Conservation (phyloP, 805 yeast species). For the Nakazawaea ambrosiae region DNA sequence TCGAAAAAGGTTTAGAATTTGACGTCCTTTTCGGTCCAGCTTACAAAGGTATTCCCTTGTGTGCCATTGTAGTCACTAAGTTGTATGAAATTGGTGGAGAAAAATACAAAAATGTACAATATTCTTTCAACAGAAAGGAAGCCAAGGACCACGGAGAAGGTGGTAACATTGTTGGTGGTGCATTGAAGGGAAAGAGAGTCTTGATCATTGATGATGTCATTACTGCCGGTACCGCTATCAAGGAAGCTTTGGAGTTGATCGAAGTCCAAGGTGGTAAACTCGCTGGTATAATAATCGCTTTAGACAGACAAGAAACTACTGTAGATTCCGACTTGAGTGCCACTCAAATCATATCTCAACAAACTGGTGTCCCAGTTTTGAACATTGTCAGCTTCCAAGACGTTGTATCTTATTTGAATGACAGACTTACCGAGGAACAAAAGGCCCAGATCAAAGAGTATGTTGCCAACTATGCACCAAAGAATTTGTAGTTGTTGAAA, state of each 20-base stretch:
- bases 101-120: constrained; percentile 65
- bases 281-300: constrained; percentile 81
- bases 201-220: constrained; percentile 94
- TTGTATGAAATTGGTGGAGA: constrained; percentile 85
- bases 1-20: constrained; percentile 73
- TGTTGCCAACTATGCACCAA: constrained; percentile 42
- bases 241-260: constrained; percentile 85
- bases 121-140: constrained; percentile 95
- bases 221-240: constrained; percentile 98
- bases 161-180: constrained; percentile 85
- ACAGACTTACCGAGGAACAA: constrained; percentile 51
- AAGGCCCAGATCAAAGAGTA: constrained; percentile 52
- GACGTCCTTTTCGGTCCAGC: constrained; percentile 97
- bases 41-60: constrained; percentile 93
- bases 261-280: constrained; percentile 60
- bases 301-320: constrained; percentile 93
- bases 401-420: constrained; percentile 56
- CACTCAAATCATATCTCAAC: constrained; percentile 68
- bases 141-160: constrained; percentile 98
- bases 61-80: constrained; percentile 89
- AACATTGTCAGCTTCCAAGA: constrained; percentile 74
- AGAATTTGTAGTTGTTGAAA: constrained; percentile 7
- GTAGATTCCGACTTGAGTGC: constrained; percentile 64
- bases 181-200: constrained; percentile 62
- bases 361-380: constrained; percentile 74